Evolutionary conservation across 805 yeast species (phyloP), one percentile per base, ranked within the genome.

Genomic region (Wickerhamiella dianesei): DNA sequence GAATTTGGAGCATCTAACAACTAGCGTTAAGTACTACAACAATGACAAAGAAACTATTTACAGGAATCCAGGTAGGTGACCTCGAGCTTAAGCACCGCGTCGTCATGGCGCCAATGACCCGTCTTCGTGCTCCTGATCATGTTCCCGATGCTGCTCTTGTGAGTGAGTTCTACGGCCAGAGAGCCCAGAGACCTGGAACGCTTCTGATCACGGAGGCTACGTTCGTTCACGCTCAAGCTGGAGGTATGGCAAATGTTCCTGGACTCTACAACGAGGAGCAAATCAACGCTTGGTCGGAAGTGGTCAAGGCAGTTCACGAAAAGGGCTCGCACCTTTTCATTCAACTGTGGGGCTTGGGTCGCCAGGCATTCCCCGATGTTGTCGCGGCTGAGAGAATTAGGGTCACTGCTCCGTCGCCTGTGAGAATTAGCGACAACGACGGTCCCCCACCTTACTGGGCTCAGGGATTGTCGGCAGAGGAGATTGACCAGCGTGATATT

Each of bases 131-230:
- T 4, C 45, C 43, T 37, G 39, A 36, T 5, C 40, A 55, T 41
- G 64, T 61, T 48, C 65, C 66, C 29, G 74, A 79, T 12, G 62
- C 70, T 8, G 76, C 72, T 35, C 65, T 72, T 46, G 64, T 68
- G 45, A 59, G 60, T 14, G 64, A 70, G 49, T 78, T 79, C 61
- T 80, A 80, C 57, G 64, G 56, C 22, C 76, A 76, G 56, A 68
- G 84, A 49, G 71, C 86, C 0, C 56, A 64, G 47, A 60, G 64
- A 46, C 72, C 75, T 14, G 85, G 85, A 13, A 71, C 83, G 9
- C 61, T 81, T 50, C 48, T 79, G n/a, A 68, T 76, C 51, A 61
- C 78, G 12, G 86, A 80, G 59, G 84, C 76, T 6, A 71, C 81
- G 0, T 66, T 67, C 51, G 67, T 71, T 9, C 59, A 72, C 13